phyloP scores from a whole-genome alignment of 108 stramenopile genomes.

The Thalassiosira profunda region DNA sequence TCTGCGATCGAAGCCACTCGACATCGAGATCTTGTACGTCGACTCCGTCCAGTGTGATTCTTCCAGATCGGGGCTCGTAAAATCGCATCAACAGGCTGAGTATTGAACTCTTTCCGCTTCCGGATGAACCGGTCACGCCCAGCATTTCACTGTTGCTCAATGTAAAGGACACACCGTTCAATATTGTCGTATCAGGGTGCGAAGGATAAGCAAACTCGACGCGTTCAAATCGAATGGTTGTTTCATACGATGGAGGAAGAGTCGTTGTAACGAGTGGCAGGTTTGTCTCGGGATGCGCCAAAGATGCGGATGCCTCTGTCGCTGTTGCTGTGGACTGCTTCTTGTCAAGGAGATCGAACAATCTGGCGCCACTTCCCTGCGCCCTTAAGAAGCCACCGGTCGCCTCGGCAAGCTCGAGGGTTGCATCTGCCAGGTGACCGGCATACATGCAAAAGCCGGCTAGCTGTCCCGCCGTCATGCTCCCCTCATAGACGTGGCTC shows the following conservation, averaged over 20 bases:
- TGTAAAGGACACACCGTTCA: conserved; percentile 48
- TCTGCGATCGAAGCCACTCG: conserved; percentile 60
- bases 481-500: conserved; percentile 21
- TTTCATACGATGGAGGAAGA: conserved; percentile 22
- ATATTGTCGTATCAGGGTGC: conserved; percentile 66
- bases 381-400: conserved; percentile 41
- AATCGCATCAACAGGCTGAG: conserved; percentile 75
- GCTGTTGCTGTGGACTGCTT: neutral
- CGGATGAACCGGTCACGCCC: conserved; percentile 74
- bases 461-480: conserved; percentile 39
- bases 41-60: conserved; percentile 67
- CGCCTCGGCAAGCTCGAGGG: conserved; percentile 26
- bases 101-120: conserved; percentile 76
- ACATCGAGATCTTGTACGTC: conserved; percentile 25
- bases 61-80: conserved; percentile 64
- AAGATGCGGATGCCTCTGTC: neutral
- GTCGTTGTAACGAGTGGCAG: neutral
- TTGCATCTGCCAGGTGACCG: conserved; percentile 30
- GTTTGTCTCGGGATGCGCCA: neutral
- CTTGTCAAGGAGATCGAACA: conserved; percentile 37
- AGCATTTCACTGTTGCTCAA: conserved; percentile 48
- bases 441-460: conserved; percentile 53
- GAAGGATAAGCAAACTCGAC: conserved; percentile 91
- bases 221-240: conserved; percentile 50
- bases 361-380: conserved; percentile 44